phyloP scores from a whole-genome alignment of 1,284 basidiomycete genomes.

The Chalciporus sp. region DNA sequence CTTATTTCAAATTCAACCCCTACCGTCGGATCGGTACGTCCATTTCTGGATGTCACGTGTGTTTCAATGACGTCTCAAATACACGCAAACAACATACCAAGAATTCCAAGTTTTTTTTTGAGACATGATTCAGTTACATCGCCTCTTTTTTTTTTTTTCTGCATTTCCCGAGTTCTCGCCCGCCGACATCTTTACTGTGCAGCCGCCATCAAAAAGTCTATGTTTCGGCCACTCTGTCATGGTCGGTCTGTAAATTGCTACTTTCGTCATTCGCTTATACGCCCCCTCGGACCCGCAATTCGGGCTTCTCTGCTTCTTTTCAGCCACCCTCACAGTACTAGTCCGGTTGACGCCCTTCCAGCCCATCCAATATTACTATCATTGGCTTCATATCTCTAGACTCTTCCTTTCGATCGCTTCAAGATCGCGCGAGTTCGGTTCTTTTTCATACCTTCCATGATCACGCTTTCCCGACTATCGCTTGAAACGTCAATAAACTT shows the following conservation, averaged over 20 bases:
- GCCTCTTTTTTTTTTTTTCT: background rate
- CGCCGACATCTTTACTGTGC: background rate
- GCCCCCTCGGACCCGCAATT: slow-evolving; percentile 27
- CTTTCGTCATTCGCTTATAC: slow-evolving; percentile 1
- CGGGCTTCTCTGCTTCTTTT: background rate
- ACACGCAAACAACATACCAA: background rate
- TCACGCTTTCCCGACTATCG: slow-evolving; percentile 14
- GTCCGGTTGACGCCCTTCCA: background rate
- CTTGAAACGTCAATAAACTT: slow-evolving; percentile 14
- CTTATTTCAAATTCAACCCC: slow-evolving; percentile 30
- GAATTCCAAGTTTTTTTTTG: background rate
- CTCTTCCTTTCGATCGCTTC: slow-evolving; percentile 11
- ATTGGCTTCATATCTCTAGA: slow-evolving; percentile 3
- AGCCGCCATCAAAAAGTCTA: slow-evolving; percentile 18
- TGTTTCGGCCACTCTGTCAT: slow-evolving; percentile 11
- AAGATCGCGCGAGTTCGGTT: slow-evolving; percentile 19
- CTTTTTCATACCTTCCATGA: background rate
- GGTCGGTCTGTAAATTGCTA: background rate
- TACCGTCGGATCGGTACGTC: slow-evolving; percentile 11
- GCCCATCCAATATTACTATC: slow-evolving; percentile 23
- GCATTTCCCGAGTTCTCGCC: slow-evolving; percentile 4
- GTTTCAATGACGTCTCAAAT: slow-evolving; percentile 11
- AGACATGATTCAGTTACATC: background rate
- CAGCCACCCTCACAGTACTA: background rate
- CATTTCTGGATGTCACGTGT: slow-evolving; percentile 2